These are phyloP conservation scores for Dryas drummondii DNA, from an alignment of 306 rosid genomes.

Conservation along the genomic window DNA sequence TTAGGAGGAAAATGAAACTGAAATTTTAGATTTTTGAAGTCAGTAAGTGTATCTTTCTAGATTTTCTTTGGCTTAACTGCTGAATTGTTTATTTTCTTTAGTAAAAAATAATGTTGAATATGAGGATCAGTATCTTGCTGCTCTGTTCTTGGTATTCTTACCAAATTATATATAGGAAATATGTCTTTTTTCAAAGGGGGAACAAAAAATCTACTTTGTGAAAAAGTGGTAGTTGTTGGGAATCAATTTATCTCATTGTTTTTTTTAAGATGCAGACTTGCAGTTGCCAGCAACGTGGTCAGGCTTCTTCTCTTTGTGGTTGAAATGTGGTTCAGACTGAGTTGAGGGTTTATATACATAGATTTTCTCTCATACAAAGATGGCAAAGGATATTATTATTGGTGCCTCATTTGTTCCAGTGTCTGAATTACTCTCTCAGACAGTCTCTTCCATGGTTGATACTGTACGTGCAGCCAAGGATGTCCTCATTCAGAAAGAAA, in stretches of 20 bases:
- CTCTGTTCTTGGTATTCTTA: not conserved
- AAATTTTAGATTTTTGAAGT: not conserved
- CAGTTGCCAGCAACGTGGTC: constrained; percentile 13
- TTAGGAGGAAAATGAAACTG: not conserved
- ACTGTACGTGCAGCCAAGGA: constrained; percentile 41
- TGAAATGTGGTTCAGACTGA: constrained; percentile 18
- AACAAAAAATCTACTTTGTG: not conserved
- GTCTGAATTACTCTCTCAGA: constrained; percentile 45
- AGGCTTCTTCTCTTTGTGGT: constrained; percentile 24
- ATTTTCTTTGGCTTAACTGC: not conserved
- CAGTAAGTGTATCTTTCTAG: not conserved
- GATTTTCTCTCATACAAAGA: constrained; percentile 17
- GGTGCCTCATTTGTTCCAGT: constrained; percentile 28
- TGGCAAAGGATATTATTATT: constrained; percentile 36
- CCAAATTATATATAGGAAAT: no score
- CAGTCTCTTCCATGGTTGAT: constrained; percentile 28
- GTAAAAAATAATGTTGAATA: not conserved
- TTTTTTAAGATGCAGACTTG: not conserved
- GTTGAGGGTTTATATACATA: constrained; percentile 7
- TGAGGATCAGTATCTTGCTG: not conserved
- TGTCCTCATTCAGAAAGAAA: constrained; percentile 48
- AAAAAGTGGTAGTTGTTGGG: not conserved
- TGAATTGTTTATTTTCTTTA: not conserved
- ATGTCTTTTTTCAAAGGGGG: no score
- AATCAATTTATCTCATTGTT: not conserved